Evolutionary conservation across 208 protist genomes (phyloP), one percentile per base, ranked within the genome.

Genomic region (Trypanosoma lewisi): DNA sequence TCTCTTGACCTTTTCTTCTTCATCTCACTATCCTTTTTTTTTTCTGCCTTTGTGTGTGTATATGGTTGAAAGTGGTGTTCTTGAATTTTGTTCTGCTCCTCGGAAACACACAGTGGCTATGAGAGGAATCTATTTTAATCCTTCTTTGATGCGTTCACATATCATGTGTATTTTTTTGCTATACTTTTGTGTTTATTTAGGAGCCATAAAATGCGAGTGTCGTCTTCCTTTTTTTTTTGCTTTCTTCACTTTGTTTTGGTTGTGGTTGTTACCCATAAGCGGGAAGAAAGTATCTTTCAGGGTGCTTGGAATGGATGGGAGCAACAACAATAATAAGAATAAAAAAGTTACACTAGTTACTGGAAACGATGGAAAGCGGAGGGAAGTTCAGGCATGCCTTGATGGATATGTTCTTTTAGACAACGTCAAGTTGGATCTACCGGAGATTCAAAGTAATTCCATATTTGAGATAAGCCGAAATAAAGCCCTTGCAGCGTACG

Each of bases 311-410:
- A n/a, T n/a, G 14, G 2, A 14, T 21, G 44, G 25, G 25, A 8
- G n/a, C 39, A 49, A 17, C 39, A 50, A 34, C n/a, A 14, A 19
- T 7, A 47, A 25, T 25, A 49, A 17, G 23, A 50, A 34, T 8
- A 14, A 19, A 3, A 47, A 23, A 23, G 41, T 85, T 4, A 72
- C 83, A 42, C 89, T 99, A 73, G 95, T 99, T 9, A 99, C 98
- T 7, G 97, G 97, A 19, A 99, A 99, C 70, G 84, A 73, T 3
- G 98, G 98, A n/a, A 99, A 99, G 73, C 79, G 98, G 19, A 71
- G 71, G 21, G 98, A 99, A 73, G 97, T 99, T 54, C 54, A 75
- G 80, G 44, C 69, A 57, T 73, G 95, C 94, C 58, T 87, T 87
- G 41, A 75, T 51, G 33, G 67, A 47, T n/a, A 59, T 21, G 49